Conservation (phyloP, 768 basidiomycete genomes). For the Pluteus cervinus region DNA sequence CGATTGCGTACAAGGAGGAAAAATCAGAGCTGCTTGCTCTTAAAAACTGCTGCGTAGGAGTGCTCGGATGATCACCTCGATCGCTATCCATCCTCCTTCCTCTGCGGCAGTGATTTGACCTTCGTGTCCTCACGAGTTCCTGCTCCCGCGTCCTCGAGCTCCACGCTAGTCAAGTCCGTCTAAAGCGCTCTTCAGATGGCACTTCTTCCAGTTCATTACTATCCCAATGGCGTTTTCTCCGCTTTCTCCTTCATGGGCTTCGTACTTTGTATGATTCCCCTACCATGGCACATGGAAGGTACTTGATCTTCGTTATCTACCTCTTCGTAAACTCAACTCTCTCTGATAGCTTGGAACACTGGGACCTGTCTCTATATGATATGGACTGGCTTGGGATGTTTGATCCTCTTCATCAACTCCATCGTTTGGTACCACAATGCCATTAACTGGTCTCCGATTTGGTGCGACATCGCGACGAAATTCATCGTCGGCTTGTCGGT, state of each 20-base stretch:
- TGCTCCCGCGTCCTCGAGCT: too few species aligned
- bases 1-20: slow-evolving; percentile 31
- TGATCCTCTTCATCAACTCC: slow-evolving; percentile 59
- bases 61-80: slow-evolving; percentile 6
- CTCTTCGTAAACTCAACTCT: slow-evolving; percentile 12
- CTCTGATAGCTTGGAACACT: slow-evolving; percentile 41
- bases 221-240: slow-evolving; percentile 43
- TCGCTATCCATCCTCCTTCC: slow-evolving; percentile 8
- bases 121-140: too few species aligned
- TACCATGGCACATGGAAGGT: slow-evolving; percentile 69
- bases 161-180: too few species aligned
- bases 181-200: too few species aligned
- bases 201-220: too few species aligned
- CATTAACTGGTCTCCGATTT: slow-evolving; percentile 48
- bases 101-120: too few species aligned
- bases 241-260: slow-evolving; percentile 51
- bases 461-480: slow-evolving; percentile 57
- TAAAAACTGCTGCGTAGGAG: slow-evolving; percentile 24
- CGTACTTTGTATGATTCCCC: slow-evolving; percentile 50
- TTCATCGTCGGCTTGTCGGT: slow-evolving; percentile 38
- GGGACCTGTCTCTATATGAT: slow-evolving; percentile 70
- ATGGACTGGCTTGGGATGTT: slow-evolving; percentile 56
- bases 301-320: slow-evolving; percentile 8
- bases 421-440: slow-evolving; percentile 63
- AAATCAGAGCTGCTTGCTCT: slow-evolving; percentile 28